Evolutionary conservation across 352 stramenopile genomes (phyloP).

Genomic region (Pythium scleroteichum): DNA sequence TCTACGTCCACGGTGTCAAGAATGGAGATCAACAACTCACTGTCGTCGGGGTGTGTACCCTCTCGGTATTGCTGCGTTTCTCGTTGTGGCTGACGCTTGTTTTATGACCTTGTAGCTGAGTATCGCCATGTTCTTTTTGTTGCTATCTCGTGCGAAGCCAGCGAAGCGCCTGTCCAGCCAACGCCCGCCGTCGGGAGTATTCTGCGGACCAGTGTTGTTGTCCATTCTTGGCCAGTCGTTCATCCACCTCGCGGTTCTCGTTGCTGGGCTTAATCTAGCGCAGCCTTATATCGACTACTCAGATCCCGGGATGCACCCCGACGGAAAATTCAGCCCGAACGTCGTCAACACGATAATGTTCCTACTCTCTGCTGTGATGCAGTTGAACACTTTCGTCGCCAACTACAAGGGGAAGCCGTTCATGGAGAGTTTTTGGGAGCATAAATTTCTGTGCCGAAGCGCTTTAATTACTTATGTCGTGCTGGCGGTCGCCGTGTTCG

Average conservation of each 20-base stretch:
- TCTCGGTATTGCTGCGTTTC: neutral
- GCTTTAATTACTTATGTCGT: constrained; percentile 34
- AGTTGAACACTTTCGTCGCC: constrained; percentile 53
- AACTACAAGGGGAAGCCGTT: constrained; percentile 60
- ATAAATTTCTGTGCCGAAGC: constrained; percentile 40
- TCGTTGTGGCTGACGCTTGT: neutral
- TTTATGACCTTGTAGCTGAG: constrained; percentile 29
- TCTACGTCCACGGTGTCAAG: constrained; percentile 95
- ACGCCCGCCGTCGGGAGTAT: constrained; percentile 88
- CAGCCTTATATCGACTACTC: constrained; percentile 64
- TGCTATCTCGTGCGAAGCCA: constrained; percentile 77
- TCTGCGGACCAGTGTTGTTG: constrained; percentile 77
- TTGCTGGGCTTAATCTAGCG: constrained; percentile 44
- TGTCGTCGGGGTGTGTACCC: constrained; percentile 35
- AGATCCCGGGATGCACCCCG: constrained; percentile 60
- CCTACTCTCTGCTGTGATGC: constrained; percentile 83
- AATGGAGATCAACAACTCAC: constrained; percentile 92
- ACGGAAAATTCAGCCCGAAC: constrained; percentile 92
- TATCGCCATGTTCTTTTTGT: constrained; percentile 59
- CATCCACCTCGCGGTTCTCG: constrained; percentile 88
- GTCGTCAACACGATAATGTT: constrained; percentile 95
- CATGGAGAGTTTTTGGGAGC: constrained; percentile 51
- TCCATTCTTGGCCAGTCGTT: constrained; percentile 92
- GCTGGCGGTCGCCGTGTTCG: constrained; percentile 31
- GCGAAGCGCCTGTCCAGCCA: constrained; percentile 78